phyloP scores from a whole-genome alignment of 2,329 filamentous ascomycete genomes.

The Coniochaeta hoffmannii region DNA sequence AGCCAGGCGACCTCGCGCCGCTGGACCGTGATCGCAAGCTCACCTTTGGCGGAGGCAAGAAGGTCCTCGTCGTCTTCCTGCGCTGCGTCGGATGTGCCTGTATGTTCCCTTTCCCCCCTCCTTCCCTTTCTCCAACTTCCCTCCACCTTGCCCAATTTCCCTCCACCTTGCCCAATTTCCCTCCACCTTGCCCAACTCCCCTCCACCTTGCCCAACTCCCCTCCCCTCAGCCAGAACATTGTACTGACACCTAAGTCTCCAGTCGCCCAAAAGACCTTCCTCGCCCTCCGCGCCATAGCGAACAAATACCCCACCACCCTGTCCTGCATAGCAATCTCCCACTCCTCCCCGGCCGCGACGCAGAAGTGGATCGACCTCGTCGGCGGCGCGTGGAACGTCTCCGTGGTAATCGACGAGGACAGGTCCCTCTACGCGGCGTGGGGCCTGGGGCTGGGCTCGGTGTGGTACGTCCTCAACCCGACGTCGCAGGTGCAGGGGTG shows the following conservation, averaged over 20 bases:
- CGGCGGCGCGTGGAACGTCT: conserved; percentile 49
- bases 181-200: background rate
- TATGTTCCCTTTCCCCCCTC: conserved; percentile 24
- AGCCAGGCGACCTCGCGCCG: conserved; percentile 40
- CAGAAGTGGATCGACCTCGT: conserved; percentile 49
- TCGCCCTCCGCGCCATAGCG: conserved; percentile 46
- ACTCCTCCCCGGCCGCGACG: conserved; percentile 49
- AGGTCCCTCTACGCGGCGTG: conserved; percentile 51
- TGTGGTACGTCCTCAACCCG: conserved; percentile 48
- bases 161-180: background rate
- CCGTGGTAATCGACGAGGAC: conserved; percentile 48
- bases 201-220: background rate
- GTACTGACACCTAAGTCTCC: background rate
- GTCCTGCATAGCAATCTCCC: conserved; percentile 51
- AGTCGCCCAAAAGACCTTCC: conserved; percentile 52
- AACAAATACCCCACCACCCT: conserved; percentile 41
- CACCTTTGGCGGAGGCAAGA: conserved; percentile 33
- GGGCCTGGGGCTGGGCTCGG: conserved; percentile 44
- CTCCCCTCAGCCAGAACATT: background rate
- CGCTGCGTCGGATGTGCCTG: conserved; percentile 50
- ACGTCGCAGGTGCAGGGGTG: conserved; percentile 43
- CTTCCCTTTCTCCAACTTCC: too few relatives aligned
- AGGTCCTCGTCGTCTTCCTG: conserved; percentile 42
- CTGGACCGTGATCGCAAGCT: conserved; percentile 37
- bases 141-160: background rate